A percentile compares a stretch with the other conserved stretches of the same genome.
Conservation (phyloP, 371 early-diverging fungal genomes). For the Circinella minor region DNA sequence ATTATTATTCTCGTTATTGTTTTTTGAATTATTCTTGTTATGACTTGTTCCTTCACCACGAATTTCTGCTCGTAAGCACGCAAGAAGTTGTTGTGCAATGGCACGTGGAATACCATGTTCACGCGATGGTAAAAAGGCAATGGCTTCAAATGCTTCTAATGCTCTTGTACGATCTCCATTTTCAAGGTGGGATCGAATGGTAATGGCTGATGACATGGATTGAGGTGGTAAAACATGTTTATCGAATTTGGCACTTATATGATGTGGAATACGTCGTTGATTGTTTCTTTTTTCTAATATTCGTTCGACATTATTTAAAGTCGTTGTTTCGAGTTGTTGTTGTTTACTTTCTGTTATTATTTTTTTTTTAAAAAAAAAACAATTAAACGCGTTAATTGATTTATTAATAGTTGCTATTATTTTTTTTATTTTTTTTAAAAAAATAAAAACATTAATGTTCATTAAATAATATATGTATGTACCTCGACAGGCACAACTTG, state of each 20-base stretch:
- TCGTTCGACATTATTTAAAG: background rate
- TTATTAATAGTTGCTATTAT: too few species aligned
- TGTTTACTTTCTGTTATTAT: background rate
- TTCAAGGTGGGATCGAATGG: constrained; percentile 29
- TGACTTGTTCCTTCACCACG: constrained; percentile 9
- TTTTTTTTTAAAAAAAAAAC: background rate
- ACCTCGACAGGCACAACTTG: constrained; percentile 24
- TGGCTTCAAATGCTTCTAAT: constrained; percentile 33
- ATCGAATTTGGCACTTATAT: constrained; percentile 29
- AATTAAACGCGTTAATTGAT: background rate
- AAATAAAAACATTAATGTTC: background rate
- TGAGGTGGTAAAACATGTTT: constrained; percentile 28
- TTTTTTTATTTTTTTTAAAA: background rate
- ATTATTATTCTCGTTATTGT: background rate
- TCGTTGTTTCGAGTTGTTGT: background rate
- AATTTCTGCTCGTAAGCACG: constrained; percentile 26
- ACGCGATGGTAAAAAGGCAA: background rate
- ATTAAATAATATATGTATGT: background rate
- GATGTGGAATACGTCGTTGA: constrained; percentile 32
- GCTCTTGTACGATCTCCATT: constrained; percentile 24
- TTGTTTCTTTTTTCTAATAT: constrained; percentile 12
- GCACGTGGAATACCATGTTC: constrained; percentile 11
- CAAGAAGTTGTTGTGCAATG: constrained; percentile 22
- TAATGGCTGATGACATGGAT: constrained; percentile 23
- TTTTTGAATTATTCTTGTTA: constrained; percentile 10